These are phyloP conservation scores for Populus simonii DNA, from an alignment of 345 rosid species.

Conservation along the genomic window DNA sequence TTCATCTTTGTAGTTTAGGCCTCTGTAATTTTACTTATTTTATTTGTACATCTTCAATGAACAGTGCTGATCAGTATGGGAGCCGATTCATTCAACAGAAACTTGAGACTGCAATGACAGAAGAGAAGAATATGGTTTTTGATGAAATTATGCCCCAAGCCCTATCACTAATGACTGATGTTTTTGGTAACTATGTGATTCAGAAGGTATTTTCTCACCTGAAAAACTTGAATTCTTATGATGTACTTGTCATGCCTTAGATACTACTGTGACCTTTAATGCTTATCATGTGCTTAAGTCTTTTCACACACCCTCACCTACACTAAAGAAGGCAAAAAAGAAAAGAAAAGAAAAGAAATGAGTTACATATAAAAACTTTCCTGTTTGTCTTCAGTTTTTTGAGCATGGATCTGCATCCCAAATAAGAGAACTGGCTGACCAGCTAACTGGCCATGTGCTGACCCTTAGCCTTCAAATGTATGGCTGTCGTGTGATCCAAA, in stretches of 20 bases:
- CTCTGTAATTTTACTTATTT: slow-evolving; percentile 2
- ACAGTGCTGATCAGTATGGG: slow-evolving; percentile 92
- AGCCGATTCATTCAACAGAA: slow-evolving; percentile 96
- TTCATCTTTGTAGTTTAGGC: neutral
- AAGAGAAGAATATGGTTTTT: slow-evolving; percentile 85
- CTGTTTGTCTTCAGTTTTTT: slow-evolving; percentile 58
- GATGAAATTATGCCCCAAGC: slow-evolving; percentile 85
- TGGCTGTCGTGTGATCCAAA: slow-evolving; percentile 96
- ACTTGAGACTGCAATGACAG: slow-evolving; percentile 85
- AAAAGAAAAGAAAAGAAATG: neutral
- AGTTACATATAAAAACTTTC: neutral
- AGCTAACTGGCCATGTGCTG: slow-evolving; percentile 75
- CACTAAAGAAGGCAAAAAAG: neutral
- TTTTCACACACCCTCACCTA: neutral
- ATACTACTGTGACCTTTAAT: neutral
- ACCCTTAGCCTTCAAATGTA: slow-evolving; percentile 95
- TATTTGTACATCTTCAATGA: slow-evolving; percentile 6
- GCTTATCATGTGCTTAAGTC: slow-evolving; percentile 7
- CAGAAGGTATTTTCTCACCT: slow-evolving; percentile 61
- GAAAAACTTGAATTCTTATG: neutral
- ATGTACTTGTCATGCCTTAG: neutral
- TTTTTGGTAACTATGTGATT: slow-evolving; percentile 92
- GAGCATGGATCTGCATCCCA: slow-evolving; percentile 91
- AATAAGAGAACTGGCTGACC: slow-evolving; percentile 77
- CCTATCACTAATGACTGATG: slow-evolving; percentile 86